Base-by-base conservation (phyloP, 169 alveolate genomes). In the Haemoproteus tartakovskyi region DNA sequence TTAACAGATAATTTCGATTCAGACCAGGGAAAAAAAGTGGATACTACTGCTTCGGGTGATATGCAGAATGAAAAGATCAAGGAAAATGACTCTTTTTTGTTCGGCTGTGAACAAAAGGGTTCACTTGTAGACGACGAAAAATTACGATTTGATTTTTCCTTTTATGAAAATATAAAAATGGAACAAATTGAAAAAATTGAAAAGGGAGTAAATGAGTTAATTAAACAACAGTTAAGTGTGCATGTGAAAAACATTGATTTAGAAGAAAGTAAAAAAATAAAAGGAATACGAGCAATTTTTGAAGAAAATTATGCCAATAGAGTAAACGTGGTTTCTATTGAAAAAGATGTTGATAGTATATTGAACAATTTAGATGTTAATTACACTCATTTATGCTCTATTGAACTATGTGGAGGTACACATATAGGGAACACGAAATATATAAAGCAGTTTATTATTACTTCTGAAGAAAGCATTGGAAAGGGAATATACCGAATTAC, bases 361-460 rank as follows among this genome's bases (percentile, higher is more conserved):
- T 40, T 83, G 16, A 51, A 86, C 46, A 26, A 45, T 30, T 18
- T 45, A 37, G 45, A 59, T 33, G 80, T 67, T 14, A 88, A 85
- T 38, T 90, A 89, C 54, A 61, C 64, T 3, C 70, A 67, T 26
- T 60, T 89, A 56, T 59, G 78, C 33, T 90, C 96, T 12, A 89
- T 91, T 16, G 97, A 94, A 60, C 89, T 94, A 29, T 94, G 97
- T 79, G 97, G 97, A 21, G 97, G 97, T 8, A 94, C 97, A 16
- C 97, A 94, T 60, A 87, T 94, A 51, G 86, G 87, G 47, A 92
- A 89, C 60, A 90, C 96, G 8, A 63, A 70, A 40, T 47, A 11
- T 62, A 36, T 81, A 41, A 79, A 87, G 86, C 87, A 89, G 18
- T 91, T 89, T 30, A 79, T 83, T 30, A 63, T 92, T 4, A 60